phyloP scores from a whole-genome alignment of 768 basidiomycete species.

The Suillus placidus region DNA sequence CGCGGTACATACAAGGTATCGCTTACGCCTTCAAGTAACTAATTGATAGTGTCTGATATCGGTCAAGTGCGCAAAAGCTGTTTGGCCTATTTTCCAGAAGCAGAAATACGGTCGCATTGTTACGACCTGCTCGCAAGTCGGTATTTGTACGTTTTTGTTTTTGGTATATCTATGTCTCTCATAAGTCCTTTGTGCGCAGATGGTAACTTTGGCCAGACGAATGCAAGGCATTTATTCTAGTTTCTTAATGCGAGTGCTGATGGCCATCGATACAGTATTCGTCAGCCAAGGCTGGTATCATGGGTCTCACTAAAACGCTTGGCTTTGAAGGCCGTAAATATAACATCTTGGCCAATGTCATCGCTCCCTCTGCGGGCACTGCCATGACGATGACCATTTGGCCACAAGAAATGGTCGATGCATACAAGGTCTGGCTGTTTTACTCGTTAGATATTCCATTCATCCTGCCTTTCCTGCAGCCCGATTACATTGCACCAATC shows the following conservation, averaged over 20 bases:
- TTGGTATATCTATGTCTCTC: not conserved
- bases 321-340: constrained; percentile 92
- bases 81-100: constrained; percentile 96
- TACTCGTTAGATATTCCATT: not conserved
- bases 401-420: constrained; percentile 85
- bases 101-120: constrained; percentile 96
- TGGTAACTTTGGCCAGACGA: constrained; percentile 95
- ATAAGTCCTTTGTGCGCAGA: constrained; percentile 47
- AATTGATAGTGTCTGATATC: not conserved
- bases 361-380: constrained; percentile 88
- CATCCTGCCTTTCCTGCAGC: constrained; percentile 42
- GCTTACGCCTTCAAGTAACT: constrained; percentile 6
- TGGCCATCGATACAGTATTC: constrained; percentile 58
- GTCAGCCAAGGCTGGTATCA: constrained; percentile 90
- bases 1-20: constrained; percentile 86
- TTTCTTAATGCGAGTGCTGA: constrained; percentile 7
- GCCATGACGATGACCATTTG: constrained; percentile 90
- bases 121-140: constrained; percentile 91
- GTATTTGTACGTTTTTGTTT: constrained; percentile 71
- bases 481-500: constrained; percentile 90
- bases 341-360: constrained; percentile 85
- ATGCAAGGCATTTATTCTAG: constrained; percentile 45
- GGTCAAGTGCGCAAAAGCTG: constrained; percentile 81
- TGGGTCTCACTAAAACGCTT: constrained; percentile 86
- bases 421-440: constrained; percentile 66